Conservation (phyloP, 164 flowering plant genomes). For the Vitis cinerea region DNA sequence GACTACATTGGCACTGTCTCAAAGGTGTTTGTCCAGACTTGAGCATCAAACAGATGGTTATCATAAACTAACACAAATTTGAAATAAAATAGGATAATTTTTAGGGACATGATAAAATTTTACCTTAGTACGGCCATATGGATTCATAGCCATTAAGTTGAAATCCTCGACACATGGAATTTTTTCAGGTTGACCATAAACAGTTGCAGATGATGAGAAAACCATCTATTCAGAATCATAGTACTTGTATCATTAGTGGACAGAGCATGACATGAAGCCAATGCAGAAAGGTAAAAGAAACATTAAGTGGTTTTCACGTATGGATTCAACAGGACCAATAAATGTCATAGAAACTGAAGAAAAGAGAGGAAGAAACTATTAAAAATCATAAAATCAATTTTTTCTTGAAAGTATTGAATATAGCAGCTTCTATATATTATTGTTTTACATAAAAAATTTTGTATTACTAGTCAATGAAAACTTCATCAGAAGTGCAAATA, state of each 20-base stretch:
- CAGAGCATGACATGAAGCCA: conserved; percentile 1
- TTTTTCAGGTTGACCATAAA: conserved; percentile 90
- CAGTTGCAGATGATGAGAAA: conserved; percentile 96
- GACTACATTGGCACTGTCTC: background rate
- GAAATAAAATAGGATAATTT: background rate
- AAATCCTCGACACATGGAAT: conserved; percentile 89
- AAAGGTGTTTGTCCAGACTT: background rate
- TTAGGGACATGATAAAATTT: background rate
- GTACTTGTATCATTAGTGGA: conserved; percentile 7
- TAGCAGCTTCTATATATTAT: too few species aligned
- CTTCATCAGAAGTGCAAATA: too few species aligned
- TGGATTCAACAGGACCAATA: background rate
- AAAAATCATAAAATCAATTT: background rate
- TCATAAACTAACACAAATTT: background rate
- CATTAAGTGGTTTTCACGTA: background rate
- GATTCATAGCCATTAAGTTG: conserved; percentile 75
- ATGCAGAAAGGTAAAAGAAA: background rate
- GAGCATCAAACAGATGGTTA: background rate
- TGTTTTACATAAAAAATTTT: too few species aligned
- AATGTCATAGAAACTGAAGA: background rate
- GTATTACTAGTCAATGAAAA: too few species aligned
- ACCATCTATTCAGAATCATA: conserved; percentile 59
- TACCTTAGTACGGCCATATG: conserved; percentile 96
- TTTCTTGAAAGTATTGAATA: too few species aligned
- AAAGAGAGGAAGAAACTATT: background rate